Conservation (phyloP, 2,329 filamentous ascomycete genomes). For the Tolypocladium capitatum region DNA sequence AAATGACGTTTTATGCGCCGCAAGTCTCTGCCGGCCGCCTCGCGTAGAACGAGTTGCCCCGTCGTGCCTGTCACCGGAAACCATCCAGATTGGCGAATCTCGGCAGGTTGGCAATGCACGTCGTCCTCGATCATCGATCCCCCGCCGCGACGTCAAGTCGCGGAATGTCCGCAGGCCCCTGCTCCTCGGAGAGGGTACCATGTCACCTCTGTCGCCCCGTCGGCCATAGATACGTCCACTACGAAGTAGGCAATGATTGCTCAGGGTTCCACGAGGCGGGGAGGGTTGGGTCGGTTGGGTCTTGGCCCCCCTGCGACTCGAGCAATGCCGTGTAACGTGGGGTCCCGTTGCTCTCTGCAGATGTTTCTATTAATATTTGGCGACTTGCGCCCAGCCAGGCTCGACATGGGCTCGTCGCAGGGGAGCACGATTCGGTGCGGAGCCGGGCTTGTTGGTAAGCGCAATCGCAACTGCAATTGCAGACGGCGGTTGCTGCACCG, state of each 20-base stretch:
- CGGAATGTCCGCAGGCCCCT: neutral
- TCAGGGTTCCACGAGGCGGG: neutral
- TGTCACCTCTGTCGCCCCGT: neutral
- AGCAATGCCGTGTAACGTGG: neutral
- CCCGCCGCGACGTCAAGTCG: neutral
- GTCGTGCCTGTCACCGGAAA: too few relatives aligned
- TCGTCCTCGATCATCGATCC: neutral
- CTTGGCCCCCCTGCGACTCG: constrained; percentile 1
- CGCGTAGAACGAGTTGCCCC: neutral
- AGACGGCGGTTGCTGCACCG: neutral
- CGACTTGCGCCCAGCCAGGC: neutral
- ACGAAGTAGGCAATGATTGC: too few relatives aligned
- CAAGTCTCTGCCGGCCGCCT: neutral
- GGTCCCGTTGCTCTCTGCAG: neutral
- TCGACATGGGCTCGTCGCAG: neutral
- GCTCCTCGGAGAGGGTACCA: neutral
- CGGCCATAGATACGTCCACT: neutral
- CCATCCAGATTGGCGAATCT: too few relatives aligned
- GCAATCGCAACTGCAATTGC: neutral
- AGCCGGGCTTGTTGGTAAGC: neutral
- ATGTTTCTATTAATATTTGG: neutral
- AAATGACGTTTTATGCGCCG: neutral
- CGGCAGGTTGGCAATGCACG: neutral
- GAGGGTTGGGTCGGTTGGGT: neutral
- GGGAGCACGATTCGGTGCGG: neutral